Evolutionary conservation across 2,329 filamentous ascomycete species (phyloP).

Genomic region (Pestalotiopsis sp.): DNA sequence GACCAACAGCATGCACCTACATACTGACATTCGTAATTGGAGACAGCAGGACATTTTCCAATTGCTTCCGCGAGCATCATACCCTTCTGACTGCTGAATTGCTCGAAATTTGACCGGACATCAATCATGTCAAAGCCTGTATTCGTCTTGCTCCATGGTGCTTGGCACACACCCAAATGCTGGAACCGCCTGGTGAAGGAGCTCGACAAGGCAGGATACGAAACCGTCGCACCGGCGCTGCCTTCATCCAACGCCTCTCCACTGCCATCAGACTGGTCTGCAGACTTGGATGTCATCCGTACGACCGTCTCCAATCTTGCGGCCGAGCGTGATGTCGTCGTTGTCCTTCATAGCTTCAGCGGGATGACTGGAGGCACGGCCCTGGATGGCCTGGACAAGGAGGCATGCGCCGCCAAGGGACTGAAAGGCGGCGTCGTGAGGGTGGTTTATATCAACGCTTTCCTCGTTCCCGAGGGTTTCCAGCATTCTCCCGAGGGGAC

Average conservation of each 20-base stretch:
- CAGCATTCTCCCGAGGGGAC: slow-evolving; percentile 22
- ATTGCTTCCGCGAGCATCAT: too few species aligned
- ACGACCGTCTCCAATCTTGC: slow-evolving; percentile 18
- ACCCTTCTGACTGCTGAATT: too few species aligned
- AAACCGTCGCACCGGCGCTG: slow-evolving; percentile 20
- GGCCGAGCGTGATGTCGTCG: slow-evolving; percentile 21
- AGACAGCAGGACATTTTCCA: too few species aligned
- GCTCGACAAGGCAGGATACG: slow-evolving; percentile 15
- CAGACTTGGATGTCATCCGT: slow-evolving; percentile 21
- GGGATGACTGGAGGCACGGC: slow-evolving; percentile 26
- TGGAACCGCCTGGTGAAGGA: not conserved
- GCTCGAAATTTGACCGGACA: not conserved
- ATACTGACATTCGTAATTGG: too few species aligned
- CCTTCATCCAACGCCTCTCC: slow-evolving; percentile 22
- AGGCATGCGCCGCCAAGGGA: slow-evolving; percentile 14
- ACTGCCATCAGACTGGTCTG: slow-evolving; percentile 21
- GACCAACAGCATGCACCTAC: too few species aligned
- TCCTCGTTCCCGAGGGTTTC: slow-evolving; percentile 26
- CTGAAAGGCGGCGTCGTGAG: slow-evolving; percentile 24
- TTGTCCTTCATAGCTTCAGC: slow-evolving; percentile 27
- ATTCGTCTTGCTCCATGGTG: slow-evolving; percentile 6
- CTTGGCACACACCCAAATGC: not conserved
- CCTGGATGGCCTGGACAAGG: slow-evolving; percentile 25
- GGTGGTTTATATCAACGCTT: slow-evolving; percentile 25
- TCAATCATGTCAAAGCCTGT: not conserved